Evolutionary conservation across 2,329 filamentous ascomycete genomes (phyloP).

Genomic region (Colletotrichum sp.): DNA sequence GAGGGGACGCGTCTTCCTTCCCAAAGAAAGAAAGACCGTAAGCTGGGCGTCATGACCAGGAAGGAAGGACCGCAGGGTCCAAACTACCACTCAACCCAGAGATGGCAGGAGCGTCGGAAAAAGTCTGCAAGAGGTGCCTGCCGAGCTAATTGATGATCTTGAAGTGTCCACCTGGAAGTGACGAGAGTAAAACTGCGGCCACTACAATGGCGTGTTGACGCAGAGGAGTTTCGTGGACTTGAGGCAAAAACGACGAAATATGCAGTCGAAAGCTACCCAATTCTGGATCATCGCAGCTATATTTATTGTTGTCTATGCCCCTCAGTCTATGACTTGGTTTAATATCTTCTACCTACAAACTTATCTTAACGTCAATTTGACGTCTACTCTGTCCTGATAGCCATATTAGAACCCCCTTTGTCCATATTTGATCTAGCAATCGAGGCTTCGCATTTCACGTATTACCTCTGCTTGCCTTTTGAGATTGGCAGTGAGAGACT

Average conservation of each 20-base stretch:
- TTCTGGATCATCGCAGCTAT: background rate
- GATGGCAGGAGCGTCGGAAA: accelerated
- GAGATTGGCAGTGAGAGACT: accelerated
- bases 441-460: accelerated
- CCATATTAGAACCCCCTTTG: accelerated
- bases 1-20: background rate
- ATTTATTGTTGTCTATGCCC: background rate
- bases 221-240: background rate
- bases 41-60: background rate
- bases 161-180: background rate
- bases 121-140: accelerated
- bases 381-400: background rate
- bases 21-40: accelerated
- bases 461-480: background rate
- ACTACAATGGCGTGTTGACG: background rate
- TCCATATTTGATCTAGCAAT: accelerated
- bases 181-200: background rate
- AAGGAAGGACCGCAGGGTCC: background rate
- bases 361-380: background rate
- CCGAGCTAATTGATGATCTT: accelerated
- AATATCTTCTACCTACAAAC: accelerated
- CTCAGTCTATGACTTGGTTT: too few relatives aligned
- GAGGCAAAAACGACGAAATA: background rate
- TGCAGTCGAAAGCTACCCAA: accelerated
- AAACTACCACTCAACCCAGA: background rate